Percentiles rank a stretch among this genome's conserved stretches.
Conservation (phyloP, 1,139 yeast species). For the Candida dubliniensis region DNA sequence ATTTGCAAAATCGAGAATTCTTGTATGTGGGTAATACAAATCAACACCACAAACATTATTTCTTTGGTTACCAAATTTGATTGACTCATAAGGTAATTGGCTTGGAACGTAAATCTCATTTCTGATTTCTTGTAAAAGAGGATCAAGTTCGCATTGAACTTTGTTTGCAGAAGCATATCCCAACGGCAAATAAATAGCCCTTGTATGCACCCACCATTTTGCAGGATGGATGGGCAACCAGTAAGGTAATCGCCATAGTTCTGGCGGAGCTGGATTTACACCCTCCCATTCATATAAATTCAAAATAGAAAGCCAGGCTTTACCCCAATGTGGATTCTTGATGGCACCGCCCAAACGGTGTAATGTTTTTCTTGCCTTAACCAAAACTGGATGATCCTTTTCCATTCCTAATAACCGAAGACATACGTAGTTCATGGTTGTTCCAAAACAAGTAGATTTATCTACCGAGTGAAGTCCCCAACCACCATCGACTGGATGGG, state of each 20-base stretch:
- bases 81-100: conserved; percentile 57
- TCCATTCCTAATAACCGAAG: conserved; percentile 76
- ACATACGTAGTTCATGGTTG: conserved; percentile 79
- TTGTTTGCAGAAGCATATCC: conserved; percentile 72
- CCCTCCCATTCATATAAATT: conserved; percentile 93
- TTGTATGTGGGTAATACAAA: conserved; percentile 88
- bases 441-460: conserved; percentile 93
- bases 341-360: conserved; percentile 83
- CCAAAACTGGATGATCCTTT: conserved; percentile 72
- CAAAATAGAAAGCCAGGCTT: conserved; percentile 80
- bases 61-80: conserved; percentile 70
- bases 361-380: conserved; percentile 74
- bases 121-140: conserved; percentile 63
- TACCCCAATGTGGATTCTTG: conserved; percentile 97
- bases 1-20: conserved; percentile 64
- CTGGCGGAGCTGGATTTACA: conserved; percentile 98
- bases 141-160: conserved; percentile 60
- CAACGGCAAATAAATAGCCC: conserved; percentile 87
- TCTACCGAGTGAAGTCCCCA: conserved; percentile 96
- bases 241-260: conserved; percentile 87
- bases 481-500: conserved; percentile 99
- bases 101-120: conserved; percentile 64
- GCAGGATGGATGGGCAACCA: conserved; percentile 86
- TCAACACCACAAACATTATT: conserved; percentile 91
- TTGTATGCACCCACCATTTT: conserved; percentile 98